These are phyloP conservation scores for Adansonia rubrostipa DNA, from an alignment of 441 rosid genomes.

Conservation along the genomic window DNA sequence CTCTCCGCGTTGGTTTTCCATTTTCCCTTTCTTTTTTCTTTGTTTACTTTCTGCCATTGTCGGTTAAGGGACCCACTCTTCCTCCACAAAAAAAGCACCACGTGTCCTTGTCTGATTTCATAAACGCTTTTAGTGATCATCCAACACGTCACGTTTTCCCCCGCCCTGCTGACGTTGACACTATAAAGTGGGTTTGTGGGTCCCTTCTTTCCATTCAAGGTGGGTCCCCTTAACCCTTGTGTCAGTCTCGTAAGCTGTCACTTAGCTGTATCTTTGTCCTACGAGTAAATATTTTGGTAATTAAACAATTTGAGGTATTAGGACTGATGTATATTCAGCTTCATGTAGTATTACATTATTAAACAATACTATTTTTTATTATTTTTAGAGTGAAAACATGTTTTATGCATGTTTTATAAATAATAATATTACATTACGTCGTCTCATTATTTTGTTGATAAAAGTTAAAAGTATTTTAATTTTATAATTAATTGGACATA, in stretches of 20 bases:
- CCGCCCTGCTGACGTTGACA: slow-evolving; percentile 38
- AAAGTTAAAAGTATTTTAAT: neutral
- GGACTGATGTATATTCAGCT: too few species aligned
- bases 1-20: slow-evolving; percentile 25
- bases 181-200: slow-evolving; percentile 21
- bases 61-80: slow-evolving; percentile 16
- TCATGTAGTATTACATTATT: too few species aligned
- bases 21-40: neutral
- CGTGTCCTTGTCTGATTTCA: slow-evolving; percentile 37
- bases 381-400: neutral
- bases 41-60: neutral
- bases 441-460: neutral
- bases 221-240: neutral
- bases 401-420: neutral
- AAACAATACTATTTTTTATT: too few species aligned
- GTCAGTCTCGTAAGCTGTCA: neutral
- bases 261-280: neutral
- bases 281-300: neutral
- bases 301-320: neutral
- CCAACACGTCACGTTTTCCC: slow-evolving; percentile 38
- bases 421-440: neutral
- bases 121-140: slow-evolving; percentile 5
- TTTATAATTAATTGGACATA: neutral
- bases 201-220: slow-evolving; percentile 1
- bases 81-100: slow-evolving; percentile 32